A percentile compares a stretch with the other conserved stretches of the same genome.
Evolutionary conservation across 208 protist genomes (phyloP).

Genomic region (Trypanosoma brucei): DNA sequence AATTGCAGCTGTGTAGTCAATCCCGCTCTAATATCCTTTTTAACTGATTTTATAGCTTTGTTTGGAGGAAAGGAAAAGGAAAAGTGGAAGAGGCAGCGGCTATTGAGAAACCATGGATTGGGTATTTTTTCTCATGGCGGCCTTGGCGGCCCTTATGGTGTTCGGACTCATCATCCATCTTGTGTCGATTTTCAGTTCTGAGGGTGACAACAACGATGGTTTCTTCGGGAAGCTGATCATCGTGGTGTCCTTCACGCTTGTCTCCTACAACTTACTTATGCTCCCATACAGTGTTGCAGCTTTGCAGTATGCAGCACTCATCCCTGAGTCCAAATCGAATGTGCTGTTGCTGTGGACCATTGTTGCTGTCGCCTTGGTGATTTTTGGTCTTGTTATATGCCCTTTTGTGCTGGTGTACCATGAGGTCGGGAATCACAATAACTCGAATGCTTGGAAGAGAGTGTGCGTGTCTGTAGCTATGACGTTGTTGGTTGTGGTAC

Average conservation of each 20-base stretch:
- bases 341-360: constrained; percentile 52
- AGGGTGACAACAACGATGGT: constrained; percentile 64
- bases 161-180: constrained; percentile 48
- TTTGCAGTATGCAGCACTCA: constrained; percentile 20
- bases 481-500: constrained; percentile 24
- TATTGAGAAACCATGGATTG: constrained; percentile 24
- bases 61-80: background rate
- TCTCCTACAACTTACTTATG: constrained; percentile 78
- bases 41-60: background rate
- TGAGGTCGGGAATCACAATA: constrained; percentile 74
- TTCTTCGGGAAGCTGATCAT: constrained; percentile 47
- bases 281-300: constrained; percentile 91
- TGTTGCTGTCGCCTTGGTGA: constrained; percentile 35
- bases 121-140: constrained; percentile 46
- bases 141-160: constrained; percentile 42
- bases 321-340: constrained; percentile 33
- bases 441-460: constrained; percentile 23
- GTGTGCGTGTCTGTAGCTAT: constrained; percentile 27
- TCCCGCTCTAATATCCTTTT: background rate
- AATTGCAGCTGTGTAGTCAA: background rate
- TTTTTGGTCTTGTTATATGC: constrained; percentile 56
- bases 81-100: background rate
- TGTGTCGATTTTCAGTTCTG: constrained; percentile 37
- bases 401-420: constrained; percentile 91
- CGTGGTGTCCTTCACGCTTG: constrained; percentile 50